Percentiles rank a stretch among this genome's conserved stretches.
phyloP scores from a whole-genome alignment of 2,329 filamentous ascomycete genomes.

The Colletotrichum trifolii region DNA sequence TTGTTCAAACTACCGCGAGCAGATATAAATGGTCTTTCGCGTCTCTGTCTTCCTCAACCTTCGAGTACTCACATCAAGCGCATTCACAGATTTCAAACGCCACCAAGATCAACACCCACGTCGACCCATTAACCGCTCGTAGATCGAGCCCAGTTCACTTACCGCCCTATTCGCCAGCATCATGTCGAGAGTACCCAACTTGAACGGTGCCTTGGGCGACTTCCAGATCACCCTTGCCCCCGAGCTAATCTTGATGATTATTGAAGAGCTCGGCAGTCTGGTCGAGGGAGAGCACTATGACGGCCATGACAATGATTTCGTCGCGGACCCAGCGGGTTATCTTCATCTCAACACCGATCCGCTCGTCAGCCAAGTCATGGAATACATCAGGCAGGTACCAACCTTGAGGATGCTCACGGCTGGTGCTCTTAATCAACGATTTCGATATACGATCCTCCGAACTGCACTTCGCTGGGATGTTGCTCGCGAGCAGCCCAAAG shows the following conservation, averaged over 20 bases:
- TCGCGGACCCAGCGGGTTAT: no score
- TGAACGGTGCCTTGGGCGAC: neutral
- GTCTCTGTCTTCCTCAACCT: no score
- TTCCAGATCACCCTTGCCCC: neutral
- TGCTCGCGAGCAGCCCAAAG: neutral
- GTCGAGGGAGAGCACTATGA: neutral
- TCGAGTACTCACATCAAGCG: no score
- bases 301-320: no score
- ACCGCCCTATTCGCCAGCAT: neutral
- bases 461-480: slow-evolving; percentile 21
- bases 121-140: no score
- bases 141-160: no score
- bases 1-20: no score
- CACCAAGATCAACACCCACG: neutral
- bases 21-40: no score
- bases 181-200: neutral
- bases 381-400: neutral
- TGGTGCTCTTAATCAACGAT: slow-evolving; percentile 6
- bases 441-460: neutral
- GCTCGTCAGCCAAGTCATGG: no score
- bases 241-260: slow-evolving; percentile 3
- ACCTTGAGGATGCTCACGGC: slow-evolving; percentile 16
- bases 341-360: no score
- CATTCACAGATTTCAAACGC: neutral
- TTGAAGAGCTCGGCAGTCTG: neutral